phyloP scores from a whole-genome alignment of 1,139 yeast genomes.

The Magnusiomyces tetraspermus region DNA sequence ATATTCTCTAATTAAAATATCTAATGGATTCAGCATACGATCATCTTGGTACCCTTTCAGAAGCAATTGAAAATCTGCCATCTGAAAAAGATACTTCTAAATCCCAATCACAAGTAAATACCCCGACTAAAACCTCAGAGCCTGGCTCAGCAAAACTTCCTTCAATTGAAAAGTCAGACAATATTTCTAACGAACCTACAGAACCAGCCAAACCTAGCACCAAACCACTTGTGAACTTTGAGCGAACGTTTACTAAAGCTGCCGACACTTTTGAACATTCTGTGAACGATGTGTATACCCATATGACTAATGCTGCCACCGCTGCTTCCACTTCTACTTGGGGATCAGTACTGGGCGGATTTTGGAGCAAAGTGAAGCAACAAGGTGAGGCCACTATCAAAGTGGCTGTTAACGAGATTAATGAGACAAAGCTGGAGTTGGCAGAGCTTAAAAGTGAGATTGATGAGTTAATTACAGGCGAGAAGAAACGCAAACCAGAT shows the following conservation, averaged over 20 bases:
- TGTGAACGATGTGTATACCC: background rate
- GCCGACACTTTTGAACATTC: conserved; percentile 2
- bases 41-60: background rate
- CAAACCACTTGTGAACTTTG: background rate
- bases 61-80: no score
- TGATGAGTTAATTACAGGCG: conserved; percentile 26
- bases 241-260: background rate
- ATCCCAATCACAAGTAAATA: no score
- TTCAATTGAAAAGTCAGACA: no score
- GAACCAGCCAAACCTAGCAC: no score
- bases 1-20: no score
- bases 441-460: conserved; percentile 23
- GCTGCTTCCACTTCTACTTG: conserved; percentile 32
- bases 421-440: conserved; percentile 23
- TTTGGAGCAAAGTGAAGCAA: conserved; percentile 33
- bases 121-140: no score
- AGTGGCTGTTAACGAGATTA: conserved; percentile 31
- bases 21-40: conserved; percentile 2
- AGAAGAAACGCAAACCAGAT: conserved; percentile 23
- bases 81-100: no score
- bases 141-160: no score
- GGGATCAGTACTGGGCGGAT: conserved; percentile 24
- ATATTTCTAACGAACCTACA: no score
- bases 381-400: conserved; percentile 37
- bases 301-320: conserved; percentile 28